Conservation (phyloP, 1,284 basidiomycete genomes). For the Ceratobasidium sp. region DNA sequence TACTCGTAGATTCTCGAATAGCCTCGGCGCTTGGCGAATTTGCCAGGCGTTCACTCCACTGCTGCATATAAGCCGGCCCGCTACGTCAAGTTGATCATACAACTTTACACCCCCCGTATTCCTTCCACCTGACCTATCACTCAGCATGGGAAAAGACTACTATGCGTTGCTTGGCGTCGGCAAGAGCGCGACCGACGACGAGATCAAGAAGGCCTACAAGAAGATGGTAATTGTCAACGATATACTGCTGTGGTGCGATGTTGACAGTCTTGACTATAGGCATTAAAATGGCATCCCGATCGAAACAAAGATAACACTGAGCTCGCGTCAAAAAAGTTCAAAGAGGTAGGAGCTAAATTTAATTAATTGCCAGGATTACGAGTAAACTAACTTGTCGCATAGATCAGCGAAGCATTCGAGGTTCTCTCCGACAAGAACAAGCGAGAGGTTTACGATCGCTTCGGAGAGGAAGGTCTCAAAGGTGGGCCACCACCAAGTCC, state of each 20-base stretch:
- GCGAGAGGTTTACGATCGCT: constrained; percentile 91
- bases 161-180: constrained; percentile 53
- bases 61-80: constrained; percentile 22
- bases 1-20: constrained; percentile 9
- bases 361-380: not conserved
- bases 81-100: constrained; percentile 2
- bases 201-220: constrained; percentile 61
- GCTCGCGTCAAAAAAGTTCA: constrained; percentile 88
- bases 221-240: constrained; percentile 37
- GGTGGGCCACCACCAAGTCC: constrained; percentile 47
- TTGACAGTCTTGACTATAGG: constrained; percentile 53
- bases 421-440: constrained; percentile 95
- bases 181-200: constrained; percentile 55
- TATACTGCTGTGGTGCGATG: not conserved
- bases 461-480: constrained; percentile 96
- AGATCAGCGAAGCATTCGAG: constrained; percentile 97
- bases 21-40: constrained; percentile 11
- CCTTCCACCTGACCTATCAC: not conserved
- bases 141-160: constrained; percentile 46
- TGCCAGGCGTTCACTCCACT: constrained; percentile 24
- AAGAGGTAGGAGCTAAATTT: constrained; percentile 66
- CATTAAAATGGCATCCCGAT: constrained; percentile 92
- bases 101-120: not conserved
- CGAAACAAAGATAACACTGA: constrained; percentile 78
- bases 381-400: not conserved